Percentiles rank a stretch among this genome's conserved stretches.
Evolutionary conservation across 1,284 basidiomycete genomes (phyloP).

Genomic region (Leccinum discolor): DNA sequence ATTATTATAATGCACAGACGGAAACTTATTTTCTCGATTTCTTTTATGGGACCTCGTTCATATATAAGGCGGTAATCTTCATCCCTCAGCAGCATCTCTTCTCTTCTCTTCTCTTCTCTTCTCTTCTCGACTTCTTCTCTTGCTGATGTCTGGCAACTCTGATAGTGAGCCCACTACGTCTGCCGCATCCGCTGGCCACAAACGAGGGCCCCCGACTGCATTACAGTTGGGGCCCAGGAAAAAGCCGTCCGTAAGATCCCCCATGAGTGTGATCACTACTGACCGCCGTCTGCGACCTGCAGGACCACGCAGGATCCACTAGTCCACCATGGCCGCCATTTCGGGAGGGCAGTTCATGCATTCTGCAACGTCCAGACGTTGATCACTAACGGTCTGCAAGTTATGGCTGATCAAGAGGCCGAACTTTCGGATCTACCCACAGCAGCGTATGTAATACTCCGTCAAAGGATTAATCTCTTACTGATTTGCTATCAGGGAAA

Average conservation of each 20-base stretch:
- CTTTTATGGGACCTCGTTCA: too few relatives aligned
- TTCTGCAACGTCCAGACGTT: neutral
- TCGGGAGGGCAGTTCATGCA: neutral
- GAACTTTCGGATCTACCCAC: neutral
- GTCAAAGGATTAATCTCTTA: neutral
- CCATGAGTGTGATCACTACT: neutral
- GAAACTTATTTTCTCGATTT: too few relatives aligned
- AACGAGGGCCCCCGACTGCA: neutral
- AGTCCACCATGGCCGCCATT: neutral
- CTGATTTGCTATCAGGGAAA: neutral
- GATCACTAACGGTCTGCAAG: neutral
- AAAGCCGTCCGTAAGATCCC: neutral
- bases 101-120: too few relatives aligned
- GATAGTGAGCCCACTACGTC: neutral
- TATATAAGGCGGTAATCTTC: too few relatives aligned
- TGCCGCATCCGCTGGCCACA: neutral
- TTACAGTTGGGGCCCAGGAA: neutral
- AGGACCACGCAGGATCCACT: neutral
- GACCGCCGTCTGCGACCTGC: neutral
- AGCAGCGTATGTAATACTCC: neutral
- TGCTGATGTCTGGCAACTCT: neutral
- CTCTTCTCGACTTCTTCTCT: neutral
- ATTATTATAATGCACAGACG: too few relatives aligned
- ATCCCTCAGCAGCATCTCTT: too few relatives aligned
- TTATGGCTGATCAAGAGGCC: neutral